A percentile compares a stretch with the other conserved stretches of the same genome.
Conservation (phyloP, 1,284 basidiomycete genomes). For the Erythrobasidium hasegawianum region DNA sequence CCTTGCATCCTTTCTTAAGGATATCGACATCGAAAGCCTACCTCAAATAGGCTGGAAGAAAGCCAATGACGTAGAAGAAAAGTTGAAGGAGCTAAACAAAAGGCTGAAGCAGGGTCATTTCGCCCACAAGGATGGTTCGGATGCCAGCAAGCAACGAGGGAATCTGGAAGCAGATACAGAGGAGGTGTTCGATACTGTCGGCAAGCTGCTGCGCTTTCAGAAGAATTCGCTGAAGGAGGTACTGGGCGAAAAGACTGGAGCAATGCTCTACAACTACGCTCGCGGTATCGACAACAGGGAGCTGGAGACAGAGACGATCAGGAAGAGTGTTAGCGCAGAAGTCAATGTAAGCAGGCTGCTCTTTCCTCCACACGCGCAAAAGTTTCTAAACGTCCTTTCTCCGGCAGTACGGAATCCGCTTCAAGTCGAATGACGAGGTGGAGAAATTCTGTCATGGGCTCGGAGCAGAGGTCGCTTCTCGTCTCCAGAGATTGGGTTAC, state of each 20-base stretch:
- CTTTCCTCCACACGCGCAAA: constrained; percentile 5
- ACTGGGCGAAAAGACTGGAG: constrained; percentile 78
- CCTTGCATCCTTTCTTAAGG: constrained; percentile 61
- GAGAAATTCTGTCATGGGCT: constrained; percentile 57
- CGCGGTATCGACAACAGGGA: constrained; percentile 75
- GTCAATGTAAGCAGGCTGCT: constrained; percentile 70
- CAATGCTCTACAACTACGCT: constrained; percentile 75
- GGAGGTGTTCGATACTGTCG: constrained; percentile 21
- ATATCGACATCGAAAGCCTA: constrained; percentile 77
- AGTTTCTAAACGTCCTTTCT: constrained; percentile 27
- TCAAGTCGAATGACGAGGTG: constrained; percentile 73
- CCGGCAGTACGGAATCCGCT: constrained; percentile 77
- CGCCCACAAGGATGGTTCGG: not conserved
- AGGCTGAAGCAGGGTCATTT: constrained; percentile 21
- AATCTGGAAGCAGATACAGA: not conserved
- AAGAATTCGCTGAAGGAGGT: constrained; percentile 67
- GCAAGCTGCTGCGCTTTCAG: constrained; percentile 42
- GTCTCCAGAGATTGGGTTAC: constrained; percentile 64
- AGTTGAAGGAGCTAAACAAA: constrained; percentile 19
- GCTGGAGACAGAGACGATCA: constrained; percentile 58
- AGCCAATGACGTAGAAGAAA: constrained; percentile 28
- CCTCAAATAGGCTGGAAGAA: constrained; percentile 73
- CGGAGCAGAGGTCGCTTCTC: constrained; percentile 67
- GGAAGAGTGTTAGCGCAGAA: constrained; percentile 84
- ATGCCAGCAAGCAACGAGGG: not conserved